phyloP scores from a whole-genome alignment of 805 yeast genomes.

The Candida ponderosae region DNA sequence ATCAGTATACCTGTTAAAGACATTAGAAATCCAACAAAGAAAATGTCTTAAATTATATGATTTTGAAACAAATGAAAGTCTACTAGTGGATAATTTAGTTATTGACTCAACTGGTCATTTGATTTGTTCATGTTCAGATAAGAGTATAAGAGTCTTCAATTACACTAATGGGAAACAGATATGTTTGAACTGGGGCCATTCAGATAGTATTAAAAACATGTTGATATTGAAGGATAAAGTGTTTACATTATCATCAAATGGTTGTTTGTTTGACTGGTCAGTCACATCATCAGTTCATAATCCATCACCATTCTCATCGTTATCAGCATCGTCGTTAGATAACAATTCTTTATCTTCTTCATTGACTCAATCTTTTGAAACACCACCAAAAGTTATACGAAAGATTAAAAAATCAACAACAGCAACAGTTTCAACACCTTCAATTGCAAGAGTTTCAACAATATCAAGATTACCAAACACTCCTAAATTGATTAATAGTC shows the following conservation, averaged over 20 bases:
- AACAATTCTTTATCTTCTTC: too few relatives aligned
- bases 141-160: constrained; percentile 44
- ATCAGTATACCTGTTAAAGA: constrained; percentile 27
- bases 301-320: too few relatives aligned
- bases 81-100: constrained; percentile 37
- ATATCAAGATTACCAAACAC: constrained; percentile 2
- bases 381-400: constrained; percentile 17
- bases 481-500: constrained; percentile 4
- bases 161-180: constrained; percentile 37
- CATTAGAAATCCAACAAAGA: constrained; percentile 21
- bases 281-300: constrained; percentile 2
- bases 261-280: constrained; percentile 47
- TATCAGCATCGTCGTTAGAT: too few relatives aligned
- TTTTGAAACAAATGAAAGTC: constrained; percentile 32
- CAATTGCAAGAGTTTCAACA: constrained; percentile 11
- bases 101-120: constrained; percentile 21
- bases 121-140: constrained; percentile 44
- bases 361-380: constrained; percentile 2
- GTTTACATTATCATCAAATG: constrained; percentile 41
- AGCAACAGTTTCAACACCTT: constrained; percentile 2
- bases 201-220: constrained; percentile 42
- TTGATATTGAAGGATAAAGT: constrained; percentile 20
- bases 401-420: constrained; percentile 12
- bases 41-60: constrained; percentile 33
- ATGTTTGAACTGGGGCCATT: constrained; percentile 53